Base-by-base conservation (phyloP, 2,329 filamentous ascomycete genomes). In the Alternaria ventricosa region DNA sequence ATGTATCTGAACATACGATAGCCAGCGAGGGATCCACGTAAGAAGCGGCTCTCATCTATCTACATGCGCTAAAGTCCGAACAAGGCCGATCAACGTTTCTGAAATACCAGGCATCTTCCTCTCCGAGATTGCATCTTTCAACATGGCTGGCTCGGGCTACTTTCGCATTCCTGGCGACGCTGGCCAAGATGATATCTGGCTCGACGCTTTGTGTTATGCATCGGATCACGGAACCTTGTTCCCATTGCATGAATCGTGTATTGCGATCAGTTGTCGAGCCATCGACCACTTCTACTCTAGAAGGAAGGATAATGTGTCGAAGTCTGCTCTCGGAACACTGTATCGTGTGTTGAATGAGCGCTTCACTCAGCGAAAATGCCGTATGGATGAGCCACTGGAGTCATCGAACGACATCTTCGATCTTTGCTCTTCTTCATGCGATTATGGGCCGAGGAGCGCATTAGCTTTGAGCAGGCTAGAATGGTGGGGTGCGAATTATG, bases 401-500 rank as follows among this genome's bases (percentile, higher is more conserved):
- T 50, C 30, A 7, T 55, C 50, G 6, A 70, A 72, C 15, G 70
- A 76, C n/a, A 55, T 75, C 2, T 67, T 75, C 12, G 44, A 66
- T 25, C 46, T 73, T 1, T 64, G 65, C n/a, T 55, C 55, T 8
- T 49, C 25, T 9, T 67, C 58, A 8, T 49, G 55, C 22, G 15
- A 18, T 9, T 66, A 67, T 46, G 72, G 70, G 15, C 66, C 71
- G 36, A 64, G 67, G 18, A 73, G 72, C 51, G 66, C 71, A 6
- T 44, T 73, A 3, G 63, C 64, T 7, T 12, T 75, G 18, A 69
- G 65, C 9, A 63, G 61, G 13, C 28, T 73, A 4, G 70, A 71
- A 22, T 75, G 71, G 70, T 76, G 74, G 71, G 67, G 63, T 18
- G 71, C 70, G 3, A 53, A 56, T 10, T 72, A 72, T 27, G 73